These are phyloP conservation scores for Yamadazyma epiphylla DNA, from an alignment of 1,139 yeast genomes.

Conservation along the genomic window DNA sequence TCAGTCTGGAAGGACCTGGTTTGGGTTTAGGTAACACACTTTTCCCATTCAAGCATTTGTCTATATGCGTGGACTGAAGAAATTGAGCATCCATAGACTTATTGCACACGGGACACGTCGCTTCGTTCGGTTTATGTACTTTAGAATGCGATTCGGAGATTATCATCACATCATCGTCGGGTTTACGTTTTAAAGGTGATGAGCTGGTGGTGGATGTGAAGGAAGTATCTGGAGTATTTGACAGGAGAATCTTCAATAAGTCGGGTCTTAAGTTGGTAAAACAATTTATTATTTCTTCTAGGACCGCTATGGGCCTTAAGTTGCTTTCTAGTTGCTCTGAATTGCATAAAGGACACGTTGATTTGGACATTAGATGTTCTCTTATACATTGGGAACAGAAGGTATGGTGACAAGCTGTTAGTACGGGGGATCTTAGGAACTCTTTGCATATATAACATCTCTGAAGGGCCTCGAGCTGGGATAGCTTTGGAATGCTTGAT, in stretches of 20 bases:
- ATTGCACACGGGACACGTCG: conserved; percentile 70
- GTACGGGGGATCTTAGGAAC: conserved; percentile 73
- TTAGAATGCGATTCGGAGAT: conserved; percentile 4
- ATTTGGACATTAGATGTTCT: conserved; percentile 55
- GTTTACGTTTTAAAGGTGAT: conserved; percentile 4
- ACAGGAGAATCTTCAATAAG: conserved; percentile 22
- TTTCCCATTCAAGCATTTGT: conserved; percentile 51
- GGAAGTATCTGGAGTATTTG: conserved; percentile 2
- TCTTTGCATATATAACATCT: conserved; percentile 94
- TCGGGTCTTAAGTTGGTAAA: conserved; percentile 44
- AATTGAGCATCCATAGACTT: conserved; percentile 51
- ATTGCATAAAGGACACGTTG: conserved; percentile 78
- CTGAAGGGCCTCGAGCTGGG: conserved; percentile 64
- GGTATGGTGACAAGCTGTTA: conserved; percentile 84
- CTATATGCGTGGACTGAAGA: conserved; percentile 68
- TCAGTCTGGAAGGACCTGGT: conserved; percentile 9
- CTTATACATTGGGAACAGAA: conserved; percentile 91
- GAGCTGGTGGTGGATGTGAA: neutral
- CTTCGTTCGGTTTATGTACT: conserved; percentile 18
- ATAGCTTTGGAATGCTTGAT: conserved; percentile 52
- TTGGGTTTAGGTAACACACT: conserved; percentile 6
- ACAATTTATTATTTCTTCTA: conserved; percentile 68
- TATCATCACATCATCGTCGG: conserved; percentile 5
- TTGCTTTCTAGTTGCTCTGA: conserved; percentile 68
- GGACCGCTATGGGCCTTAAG: conserved; percentile 61